Percentiles rank a stretch among this genome's conserved stretches.
These are phyloP conservation scores for Pichia deserticola DNA, from an alignment of 805 yeast genomes.

Conservation along the genomic window DNA sequence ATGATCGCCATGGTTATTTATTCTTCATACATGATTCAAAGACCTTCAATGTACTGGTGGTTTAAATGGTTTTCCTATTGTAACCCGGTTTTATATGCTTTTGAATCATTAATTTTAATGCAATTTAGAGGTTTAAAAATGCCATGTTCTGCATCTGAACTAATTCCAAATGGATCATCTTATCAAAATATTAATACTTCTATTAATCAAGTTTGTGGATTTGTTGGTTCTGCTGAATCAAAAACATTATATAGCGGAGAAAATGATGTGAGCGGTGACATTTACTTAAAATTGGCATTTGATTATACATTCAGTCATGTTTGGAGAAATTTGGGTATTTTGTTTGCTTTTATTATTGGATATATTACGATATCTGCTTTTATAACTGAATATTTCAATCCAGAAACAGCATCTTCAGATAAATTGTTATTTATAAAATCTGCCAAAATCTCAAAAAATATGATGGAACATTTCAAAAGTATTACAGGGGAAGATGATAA, in stretches of 20 bases:
- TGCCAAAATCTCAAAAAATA: constrained; percentile 19
- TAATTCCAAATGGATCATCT: constrained; percentile 50
- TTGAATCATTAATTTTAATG: constrained; percentile 49
- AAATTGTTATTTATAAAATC: constrained; percentile 25
- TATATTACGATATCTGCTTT: constrained; percentile 28
- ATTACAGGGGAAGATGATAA: constrained; percentile 1
- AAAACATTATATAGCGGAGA: constrained; percentile 17
- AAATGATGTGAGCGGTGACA: constrained; percentile 43
- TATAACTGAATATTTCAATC: constrained; percentile 27
- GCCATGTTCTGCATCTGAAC: constrained; percentile 35
- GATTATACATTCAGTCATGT: constrained; percentile 44
- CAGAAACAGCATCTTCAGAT: constrained; percentile 26
- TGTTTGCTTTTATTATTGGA: constrained; percentile 35
- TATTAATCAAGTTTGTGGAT: constrained; percentile 40
- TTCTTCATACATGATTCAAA: constrained; percentile 58
- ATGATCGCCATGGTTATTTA: constrained; percentile 46
- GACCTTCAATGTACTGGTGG: constrained; percentile 55
- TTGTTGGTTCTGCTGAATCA: constrained; percentile 38
- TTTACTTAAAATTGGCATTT: constrained; percentile 39
- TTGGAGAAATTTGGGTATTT: constrained; percentile 71
- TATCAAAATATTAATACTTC: constrained; percentile 35
- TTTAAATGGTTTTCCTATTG: constrained; percentile 47
- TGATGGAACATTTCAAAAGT: constrained; percentile 1
- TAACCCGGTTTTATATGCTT: constrained; percentile 41
- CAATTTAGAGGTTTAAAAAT: constrained; percentile 50